phyloP scores from a whole-genome alignment of 176 grass and related monocot species.

The Aegilops bicornis region DNA sequence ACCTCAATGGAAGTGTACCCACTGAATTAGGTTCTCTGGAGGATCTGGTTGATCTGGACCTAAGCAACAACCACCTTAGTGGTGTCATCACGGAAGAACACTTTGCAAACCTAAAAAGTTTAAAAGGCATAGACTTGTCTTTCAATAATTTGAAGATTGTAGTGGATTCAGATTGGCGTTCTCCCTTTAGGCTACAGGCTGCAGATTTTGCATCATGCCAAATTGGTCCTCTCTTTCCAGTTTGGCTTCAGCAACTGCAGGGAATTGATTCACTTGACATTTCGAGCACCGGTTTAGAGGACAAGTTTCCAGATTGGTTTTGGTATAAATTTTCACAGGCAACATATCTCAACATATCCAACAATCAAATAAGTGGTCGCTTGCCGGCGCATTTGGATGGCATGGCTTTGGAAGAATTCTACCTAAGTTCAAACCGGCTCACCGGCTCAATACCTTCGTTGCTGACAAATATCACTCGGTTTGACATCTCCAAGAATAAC shows the following conservation, averaged over 20 bases:
- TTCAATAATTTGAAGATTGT: not conserved
- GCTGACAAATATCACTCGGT: not conserved
- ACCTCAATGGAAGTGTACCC: not conserved
- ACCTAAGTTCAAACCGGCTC: not conserved
- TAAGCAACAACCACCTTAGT: not conserved
- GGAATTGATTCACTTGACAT: not conserved
- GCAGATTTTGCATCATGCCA: not conserved
- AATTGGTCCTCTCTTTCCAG: slow-evolving; percentile 26
- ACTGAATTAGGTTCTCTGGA: not conserved
- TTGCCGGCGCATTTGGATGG: not conserved
- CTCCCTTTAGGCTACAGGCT: not conserved
- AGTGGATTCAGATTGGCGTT: not conserved
- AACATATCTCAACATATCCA: slow-evolving; percentile 20
- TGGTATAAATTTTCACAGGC: slow-evolving; percentile 2
- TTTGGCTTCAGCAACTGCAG: slow-evolving; percentile 18
- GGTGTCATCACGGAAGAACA: not conserved
- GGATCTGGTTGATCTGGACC: not conserved
- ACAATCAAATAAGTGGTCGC: slow-evolving; percentile 33
- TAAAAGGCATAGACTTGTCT: not conserved
- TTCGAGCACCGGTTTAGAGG: not conserved
- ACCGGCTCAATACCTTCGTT: not conserved
- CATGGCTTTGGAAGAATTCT: not conserved
- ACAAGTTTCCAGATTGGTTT: slow-evolving; percentile 30
- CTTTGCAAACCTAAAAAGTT: not conserved
- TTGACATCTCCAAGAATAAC: slow-evolving; percentile 27